These are phyloP conservation scores for Fusarium buharicum DNA, from an alignment of 2,329 filamentous ascomycete species.

Conservation along the genomic window DNA sequence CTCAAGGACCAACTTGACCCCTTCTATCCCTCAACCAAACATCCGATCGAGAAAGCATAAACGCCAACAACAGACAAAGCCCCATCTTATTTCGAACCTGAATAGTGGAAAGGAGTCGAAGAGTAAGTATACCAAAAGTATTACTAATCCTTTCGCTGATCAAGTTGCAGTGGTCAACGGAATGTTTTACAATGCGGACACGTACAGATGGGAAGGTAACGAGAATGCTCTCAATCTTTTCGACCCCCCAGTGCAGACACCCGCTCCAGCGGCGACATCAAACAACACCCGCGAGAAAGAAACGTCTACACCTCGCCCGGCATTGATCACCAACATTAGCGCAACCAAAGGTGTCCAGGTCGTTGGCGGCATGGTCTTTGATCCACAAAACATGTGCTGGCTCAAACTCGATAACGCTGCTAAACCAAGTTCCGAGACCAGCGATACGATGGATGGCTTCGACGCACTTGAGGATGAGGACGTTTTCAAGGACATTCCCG, in stretches of 20 bases:
- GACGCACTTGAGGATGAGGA: constrained; percentile 87
- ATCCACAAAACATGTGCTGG: constrained; percentile 98
- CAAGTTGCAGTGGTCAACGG: constrained; percentile 78
- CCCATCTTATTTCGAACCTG: constrained; percentile 89
- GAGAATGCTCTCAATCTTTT: constrained; percentile 86
- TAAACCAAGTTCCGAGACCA: constrained; percentile 59
- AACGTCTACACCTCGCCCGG: constrained; percentile 70
- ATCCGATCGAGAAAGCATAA: constrained; percentile 67
- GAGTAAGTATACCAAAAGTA: constrained; percentile 64
- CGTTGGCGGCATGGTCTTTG: constrained; percentile 98
- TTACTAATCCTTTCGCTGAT: constrained; percentile 46
- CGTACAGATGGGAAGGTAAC: constrained; percentile 95
- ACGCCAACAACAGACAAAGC: constrained; percentile 74
- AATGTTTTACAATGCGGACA: constrained; percentile 92
- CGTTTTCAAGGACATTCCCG: constrained; percentile 93
- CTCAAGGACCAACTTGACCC: constrained; percentile 59
- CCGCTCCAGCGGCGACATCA: constrained; percentile 56
- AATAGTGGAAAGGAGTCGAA: constrained; percentile 79
- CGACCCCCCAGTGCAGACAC: constrained; percentile 69
- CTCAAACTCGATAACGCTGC: constrained; percentile 74
- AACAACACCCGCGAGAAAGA: constrained; percentile 67
- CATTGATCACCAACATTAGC: constrained; percentile 91
- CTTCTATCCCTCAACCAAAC: constrained; percentile 53
- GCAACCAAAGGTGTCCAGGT: constrained; percentile 88
- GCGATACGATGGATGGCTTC: constrained; percentile 70